Base-by-base conservation (phyloP, 331 rosid genomes). In the Rosa hybrid region DNA sequence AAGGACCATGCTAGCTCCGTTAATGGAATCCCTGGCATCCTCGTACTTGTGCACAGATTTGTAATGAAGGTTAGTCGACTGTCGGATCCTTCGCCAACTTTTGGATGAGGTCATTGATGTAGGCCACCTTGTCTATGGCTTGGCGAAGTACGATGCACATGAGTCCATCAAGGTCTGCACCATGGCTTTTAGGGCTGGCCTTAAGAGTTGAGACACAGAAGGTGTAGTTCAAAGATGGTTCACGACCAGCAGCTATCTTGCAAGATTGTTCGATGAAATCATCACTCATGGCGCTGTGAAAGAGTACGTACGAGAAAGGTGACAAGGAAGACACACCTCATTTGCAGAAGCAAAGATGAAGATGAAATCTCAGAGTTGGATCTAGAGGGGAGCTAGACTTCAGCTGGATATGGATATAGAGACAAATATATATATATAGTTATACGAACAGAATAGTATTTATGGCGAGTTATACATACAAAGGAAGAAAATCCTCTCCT, bases 131-230 rank as follows among this genome's bases (percentile, higher is more conserved):
- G 38, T 34, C 38, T 34, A 34, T 34, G 38, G 38, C 38, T 34
- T 0, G 38, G 38, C 38, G 38, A 34, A 34, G 38, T 34, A 34
- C 38, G 38, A 34, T 34, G 18, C 67, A 30, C 38, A 34, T 34
- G 38, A 91, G 86, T 1, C 83, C 89, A 71, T 78, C 86, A 0
- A 87, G 76, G 42, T 49, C 78, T 12, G 79, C 82, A 3, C 64
- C 79, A 59, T 56, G 60, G 73, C 12, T 67, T 77, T 80, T 83
- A 17, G 82, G 67, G 23, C 76, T 59, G 64, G 84, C 76, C 11
- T 75, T 83, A 2, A 91, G 89, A 72, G 74, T 75, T 14, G 79
- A 11, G 14, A 85, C 86, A 49, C 97, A 90, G 27, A 91, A 84
- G 38, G 79, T 74, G 62, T 79, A 84, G 77, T 75, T 77, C 20